Percentiles rank a stretch among this genome's conserved stretches.
Evolutionary conservation across 257 asterid genomes (phyloP).

Genomic region (Verbena officinalis): DNA sequence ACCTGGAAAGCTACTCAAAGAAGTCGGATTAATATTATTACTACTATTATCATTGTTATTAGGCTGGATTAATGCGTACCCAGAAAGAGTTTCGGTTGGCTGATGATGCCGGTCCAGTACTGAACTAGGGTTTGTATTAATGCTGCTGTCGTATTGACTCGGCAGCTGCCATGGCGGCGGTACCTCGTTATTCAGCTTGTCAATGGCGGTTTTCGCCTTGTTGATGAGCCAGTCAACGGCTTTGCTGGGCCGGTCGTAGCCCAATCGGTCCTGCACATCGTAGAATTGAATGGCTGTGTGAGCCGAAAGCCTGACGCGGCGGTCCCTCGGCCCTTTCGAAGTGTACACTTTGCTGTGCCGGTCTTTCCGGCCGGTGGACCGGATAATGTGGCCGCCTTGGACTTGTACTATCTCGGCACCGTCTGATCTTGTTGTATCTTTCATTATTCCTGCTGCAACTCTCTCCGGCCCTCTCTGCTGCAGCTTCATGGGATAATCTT

Average conservation of each 20-base stretch:
- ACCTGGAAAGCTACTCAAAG: constrained; percentile 32
- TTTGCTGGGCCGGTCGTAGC: constrained; percentile 69
- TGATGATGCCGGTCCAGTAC: constrained; percentile 1
- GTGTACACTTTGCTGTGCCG: constrained; percentile 67
- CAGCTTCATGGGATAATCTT: constrained; percentile 15
- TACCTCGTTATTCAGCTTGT: constrained; percentile 36
- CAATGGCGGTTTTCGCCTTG: constrained; percentile 57
- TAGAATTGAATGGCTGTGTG: constrained; percentile 70
- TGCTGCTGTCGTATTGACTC: background rate
- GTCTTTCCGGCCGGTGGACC: constrained; percentile 50
- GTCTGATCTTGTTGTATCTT: constrained; percentile 25
- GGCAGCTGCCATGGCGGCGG: constrained; percentile 7
- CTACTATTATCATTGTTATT: background rate
- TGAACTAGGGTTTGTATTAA: constrained; percentile 36
- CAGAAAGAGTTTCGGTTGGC: constrained; percentile 18
- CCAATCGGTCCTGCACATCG: constrained; percentile 67
- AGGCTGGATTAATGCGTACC: constrained; percentile 27
- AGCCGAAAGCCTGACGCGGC: constrained; percentile 64
- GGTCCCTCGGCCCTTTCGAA: constrained; percentile 62
- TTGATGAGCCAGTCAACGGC: constrained; percentile 68
- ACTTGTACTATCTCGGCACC: constrained; percentile 54
- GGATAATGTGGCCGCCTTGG: constrained; percentile 50
- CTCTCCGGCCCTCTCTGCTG: constrained; percentile 3
- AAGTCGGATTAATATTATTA: constrained; percentile 6
- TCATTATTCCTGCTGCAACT: constrained; percentile 36